Base-by-base conservation (phyloP, 371 early-diverging fungal species). In the Mucor plumbeus region DNA sequence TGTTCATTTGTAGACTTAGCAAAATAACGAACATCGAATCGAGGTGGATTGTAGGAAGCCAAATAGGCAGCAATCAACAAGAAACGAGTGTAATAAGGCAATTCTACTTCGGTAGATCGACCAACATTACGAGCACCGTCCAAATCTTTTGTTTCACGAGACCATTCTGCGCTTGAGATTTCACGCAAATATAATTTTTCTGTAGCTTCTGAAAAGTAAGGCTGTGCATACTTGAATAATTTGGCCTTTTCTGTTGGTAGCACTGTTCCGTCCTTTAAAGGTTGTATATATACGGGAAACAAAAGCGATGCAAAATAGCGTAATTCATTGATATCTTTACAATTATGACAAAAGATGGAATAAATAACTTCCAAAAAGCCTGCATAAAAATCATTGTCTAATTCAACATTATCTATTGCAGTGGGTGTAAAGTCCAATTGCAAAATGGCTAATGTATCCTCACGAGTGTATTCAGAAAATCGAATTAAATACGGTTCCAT, bases 11-110 rank as follows among this genome's bases (percentile, higher is more conserved):
- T 77, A 5, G 78, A 72, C 65, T 83, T 82, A 15, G 95, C 74
- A 82, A 97, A 98, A 59, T 92, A 94, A 5, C 92, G 87, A 17
- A 89, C 81, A 77, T 98, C 98, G 47, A 92, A 81, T 21, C 89
- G 72, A 10, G 93, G 87, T 15, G 98, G 97, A 70, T 98, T 97
- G 75, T 95, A 97, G 0, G 95, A 94, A 5, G 97, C 97, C 62
- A 98, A 65, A 68, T 90, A 98, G 3, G 95, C 79, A 0, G 98
- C 92, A 19, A 98, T 88, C 11, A 97, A 76, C 21, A 98, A 81
- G 67, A 91, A 97, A 63, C 92, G 91, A 57, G 93, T 88, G 64
- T 87, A 92, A 69, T 88, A 89, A 0, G 93, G 93, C n/a, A 92
- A 63, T 48, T 92, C 91, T 19, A 67, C 39, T 35, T 67, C 69